phyloP scores from a whole-genome alignment of 148 eudicot genomes.

The Chenopodium berlandieri region DNA sequence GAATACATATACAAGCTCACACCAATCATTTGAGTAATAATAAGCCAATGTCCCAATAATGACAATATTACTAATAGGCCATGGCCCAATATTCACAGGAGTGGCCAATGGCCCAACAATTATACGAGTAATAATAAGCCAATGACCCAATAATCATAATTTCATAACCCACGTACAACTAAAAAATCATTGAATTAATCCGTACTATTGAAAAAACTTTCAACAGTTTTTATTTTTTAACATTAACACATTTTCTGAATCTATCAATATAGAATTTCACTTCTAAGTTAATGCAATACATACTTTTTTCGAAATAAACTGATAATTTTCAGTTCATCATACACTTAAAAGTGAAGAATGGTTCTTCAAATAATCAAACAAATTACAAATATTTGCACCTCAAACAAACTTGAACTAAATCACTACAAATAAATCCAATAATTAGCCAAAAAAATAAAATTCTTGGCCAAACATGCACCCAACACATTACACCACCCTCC shows the following conservation, averaged over 20 bases:
- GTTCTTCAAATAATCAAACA: conserved; percentile 1
- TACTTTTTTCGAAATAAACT: not conserved
- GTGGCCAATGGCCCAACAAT: too few species aligned
- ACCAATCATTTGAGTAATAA: not conserved
- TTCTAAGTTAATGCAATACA: not conserved
- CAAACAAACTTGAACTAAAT: not conserved
- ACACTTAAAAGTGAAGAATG: conserved; percentile 22
- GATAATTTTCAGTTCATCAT: not conserved
- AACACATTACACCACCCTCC: not conserved
- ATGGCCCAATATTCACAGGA: too few species aligned
- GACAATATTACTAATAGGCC: too few species aligned
- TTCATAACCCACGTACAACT: too few species aligned
- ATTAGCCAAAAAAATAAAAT: not conserved
- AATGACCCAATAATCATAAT: too few species aligned
- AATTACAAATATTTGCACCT: not conserved
- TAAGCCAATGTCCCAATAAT: too few species aligned
- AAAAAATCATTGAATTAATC: too few species aligned
- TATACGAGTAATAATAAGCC: too few species aligned
- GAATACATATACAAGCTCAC: not conserved
- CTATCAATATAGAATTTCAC: not conserved
- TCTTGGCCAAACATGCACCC: not conserved
- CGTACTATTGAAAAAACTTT: too few species aligned
- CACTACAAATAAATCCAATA: not conserved
- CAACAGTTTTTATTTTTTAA: too few species aligned
- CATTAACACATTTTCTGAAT: too few species aligned